Percentiles rank a stretch among this genome's conserved stretches.
These are phyloP conservation scores for Priceomyces castillae DNA, from an alignment of 805 yeast species.

Conservation along the genomic window DNA sequence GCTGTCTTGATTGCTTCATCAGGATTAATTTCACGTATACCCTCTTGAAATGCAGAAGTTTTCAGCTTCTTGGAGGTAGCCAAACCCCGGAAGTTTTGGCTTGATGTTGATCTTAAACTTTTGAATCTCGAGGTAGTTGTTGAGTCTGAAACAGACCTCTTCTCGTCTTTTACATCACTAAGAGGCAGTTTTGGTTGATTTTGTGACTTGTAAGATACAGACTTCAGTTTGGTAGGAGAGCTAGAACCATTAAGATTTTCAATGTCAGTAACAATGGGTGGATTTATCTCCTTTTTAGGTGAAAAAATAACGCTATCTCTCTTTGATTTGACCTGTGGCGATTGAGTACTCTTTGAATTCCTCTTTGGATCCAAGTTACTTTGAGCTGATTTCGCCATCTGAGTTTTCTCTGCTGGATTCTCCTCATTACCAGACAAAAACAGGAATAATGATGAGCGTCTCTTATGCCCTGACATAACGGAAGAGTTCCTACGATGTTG, in stretches of 20 bases:
- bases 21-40: constrained; percentile 73
- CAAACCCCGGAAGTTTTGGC: constrained; percentile 47
- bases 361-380: neutral
- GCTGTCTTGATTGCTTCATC: constrained; percentile 75
- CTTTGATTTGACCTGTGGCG: constrained; percentile 24
- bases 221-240: constrained; percentile 36
- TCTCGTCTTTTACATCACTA: constrained; percentile 16
- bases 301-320: constrained; percentile 11
- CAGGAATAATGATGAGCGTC: constrained; percentile 60
- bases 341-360: constrained; percentile 13
- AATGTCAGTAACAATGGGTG: constrained; percentile 5
- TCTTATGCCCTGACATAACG: constrained; percentile 42
- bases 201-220: constrained; percentile 16
- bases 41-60: constrained; percentile 84
- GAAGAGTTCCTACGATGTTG: constrained; percentile 27
- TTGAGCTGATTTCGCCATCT: constrained; percentile 1
- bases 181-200: constrained; percentile 2
- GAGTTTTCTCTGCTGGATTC: constrained; percentile 3
- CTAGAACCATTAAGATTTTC: constrained; percentile 24
- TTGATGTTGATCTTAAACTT: constrained; percentile 51
- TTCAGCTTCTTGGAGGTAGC: constrained; percentile 55
- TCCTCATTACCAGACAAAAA: constrained; percentile 41
- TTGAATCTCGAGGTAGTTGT: constrained; percentile 41
- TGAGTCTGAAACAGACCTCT: constrained; percentile 39
- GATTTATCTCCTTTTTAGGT: constrained; percentile 3